A percentile compares a stretch with the other conserved stretches of the same genome.
Conservation (phyloP, 768 basidiomycete species). For the Termitomyces sp. region DNA sequence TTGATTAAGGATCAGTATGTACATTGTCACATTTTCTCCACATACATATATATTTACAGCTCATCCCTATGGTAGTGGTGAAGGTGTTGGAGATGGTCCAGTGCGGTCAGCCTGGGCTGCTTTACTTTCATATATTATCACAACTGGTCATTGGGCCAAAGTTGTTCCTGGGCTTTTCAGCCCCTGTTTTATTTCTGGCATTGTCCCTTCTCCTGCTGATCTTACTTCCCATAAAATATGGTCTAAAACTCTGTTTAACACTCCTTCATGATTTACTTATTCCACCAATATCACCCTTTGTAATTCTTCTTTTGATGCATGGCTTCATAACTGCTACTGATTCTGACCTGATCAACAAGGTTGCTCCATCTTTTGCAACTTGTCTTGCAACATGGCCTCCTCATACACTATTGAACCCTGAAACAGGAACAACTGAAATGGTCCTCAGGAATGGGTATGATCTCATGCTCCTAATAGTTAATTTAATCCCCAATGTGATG, state of each 20-base stretch:
- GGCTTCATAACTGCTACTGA: background rate
- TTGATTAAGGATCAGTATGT: background rate
- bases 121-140: background rate
- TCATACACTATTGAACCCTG: background rate
- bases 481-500: background rate
- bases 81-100: background rate
- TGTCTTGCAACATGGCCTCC: background rate
- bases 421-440: background rate
- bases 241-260: background rate
- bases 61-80: background rate
- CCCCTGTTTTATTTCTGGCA: background rate
- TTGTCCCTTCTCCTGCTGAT: background rate
- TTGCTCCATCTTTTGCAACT: background rate
- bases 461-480: background rate
- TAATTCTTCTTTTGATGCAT: background rate
- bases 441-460: background rate
- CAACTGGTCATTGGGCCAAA: background rate
- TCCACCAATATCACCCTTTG: background rate
- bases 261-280: background rate
- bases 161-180: background rate
- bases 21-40: background rate
- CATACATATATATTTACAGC: background rate
- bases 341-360: background rate
- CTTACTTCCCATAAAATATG: background rate
- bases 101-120: background rate